phyloP scores from a whole-genome alignment of 495 filamentous ascomycete genomes.

The Trichoderma parareesei region DNA sequence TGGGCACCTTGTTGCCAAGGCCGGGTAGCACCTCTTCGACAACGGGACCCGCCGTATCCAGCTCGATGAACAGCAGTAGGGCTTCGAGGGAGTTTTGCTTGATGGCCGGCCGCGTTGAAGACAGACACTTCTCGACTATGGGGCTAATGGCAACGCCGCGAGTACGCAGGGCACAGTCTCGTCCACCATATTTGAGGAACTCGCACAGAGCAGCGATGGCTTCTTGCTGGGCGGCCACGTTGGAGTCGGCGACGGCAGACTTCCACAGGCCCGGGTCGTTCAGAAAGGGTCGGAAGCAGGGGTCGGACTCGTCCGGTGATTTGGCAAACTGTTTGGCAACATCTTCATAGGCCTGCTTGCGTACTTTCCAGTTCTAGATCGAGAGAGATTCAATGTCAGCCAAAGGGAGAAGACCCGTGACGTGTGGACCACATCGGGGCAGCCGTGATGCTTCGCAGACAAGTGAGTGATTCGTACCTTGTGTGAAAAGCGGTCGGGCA shows the following conservation, averaged over 20 bases:
- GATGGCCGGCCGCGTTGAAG: conserved; percentile 75
- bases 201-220: conserved; percentile 79
- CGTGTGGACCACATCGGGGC: no score
- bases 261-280: conserved; percentile 86
- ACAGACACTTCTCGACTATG: conserved; percentile 87
- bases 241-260: conserved; percentile 85
- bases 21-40: conserved; percentile 85
- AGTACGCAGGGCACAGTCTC: conserved; percentile 71
- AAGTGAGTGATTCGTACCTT: conserved; percentile 47
- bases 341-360: conserved; percentile 92
- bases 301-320: conserved; percentile 79
- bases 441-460: no score
- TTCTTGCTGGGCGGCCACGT: conserved; percentile 95
- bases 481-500: conserved; percentile 77
- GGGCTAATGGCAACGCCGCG: conserved; percentile 63
- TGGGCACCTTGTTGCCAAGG: conserved; percentile 86
- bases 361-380: conserved; percentile 83
- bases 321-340: conserved; percentile 77
- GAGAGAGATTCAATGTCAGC: neutral
- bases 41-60: conserved; percentile 77
- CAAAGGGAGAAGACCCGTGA: no score
- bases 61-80: conserved; percentile 77
- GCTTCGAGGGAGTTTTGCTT: conserved; percentile 85
- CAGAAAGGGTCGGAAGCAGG: conserved; percentile 76
- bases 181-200: conserved; percentile 81